Evolutionary conservation across 441 rosid species (phyloP), one percentile per base, ranked within the genome.

Genomic region (Populus hybrid): DNA sequence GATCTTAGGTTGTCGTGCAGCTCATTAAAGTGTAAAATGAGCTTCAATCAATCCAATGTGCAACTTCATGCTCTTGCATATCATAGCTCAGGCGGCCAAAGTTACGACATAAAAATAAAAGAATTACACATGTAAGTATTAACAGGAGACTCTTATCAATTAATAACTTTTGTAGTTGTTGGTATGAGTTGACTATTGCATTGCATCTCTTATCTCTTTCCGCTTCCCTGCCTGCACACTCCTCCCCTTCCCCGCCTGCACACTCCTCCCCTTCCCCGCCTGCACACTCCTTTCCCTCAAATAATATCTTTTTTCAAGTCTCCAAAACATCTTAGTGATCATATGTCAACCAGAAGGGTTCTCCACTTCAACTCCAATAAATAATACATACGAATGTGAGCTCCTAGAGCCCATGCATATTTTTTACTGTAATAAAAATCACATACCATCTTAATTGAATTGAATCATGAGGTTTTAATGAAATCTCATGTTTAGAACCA

Each of bases 81-180:
- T 63, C 66, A 63, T 23, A 23, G 28, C 66, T 63, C 66, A 63
- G 28, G 66, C 66, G 10, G 66, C 26, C 14, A 10, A 23, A 23
- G 66, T 63, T 21, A 3, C 23, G 10, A 23, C 23, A 10, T 21
- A n/a, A 35, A 10, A 63, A 59, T 1, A 8, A 59, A 61, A 34
- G 32, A 61, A 34, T 42, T 2, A 35, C 6, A 23, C 0, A 11
- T 21, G 42, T 10, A 20, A 1, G 3, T 26, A 6, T n/a, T 59
- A 21, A 59, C 65, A n/a, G 34, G 66, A 63, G 28, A 63, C 28
- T 63, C 28, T 63, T 64, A 74, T 64, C 57, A 64, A 74, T 64
- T 74, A 14, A 72, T 46, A 8, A 71, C 34, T 59, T n/a, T 6
- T 10, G 46, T n/a, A 5, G 32, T 71, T 9, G 14, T 14, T 21